A percentile compares a stretch with the other conserved stretches of the same genome.
These are phyloP conservation scores for Aureobasidium sp. DNA, from an alignment of 2,329 filamentous ascomycete species.

Conservation along the genomic window DNA sequence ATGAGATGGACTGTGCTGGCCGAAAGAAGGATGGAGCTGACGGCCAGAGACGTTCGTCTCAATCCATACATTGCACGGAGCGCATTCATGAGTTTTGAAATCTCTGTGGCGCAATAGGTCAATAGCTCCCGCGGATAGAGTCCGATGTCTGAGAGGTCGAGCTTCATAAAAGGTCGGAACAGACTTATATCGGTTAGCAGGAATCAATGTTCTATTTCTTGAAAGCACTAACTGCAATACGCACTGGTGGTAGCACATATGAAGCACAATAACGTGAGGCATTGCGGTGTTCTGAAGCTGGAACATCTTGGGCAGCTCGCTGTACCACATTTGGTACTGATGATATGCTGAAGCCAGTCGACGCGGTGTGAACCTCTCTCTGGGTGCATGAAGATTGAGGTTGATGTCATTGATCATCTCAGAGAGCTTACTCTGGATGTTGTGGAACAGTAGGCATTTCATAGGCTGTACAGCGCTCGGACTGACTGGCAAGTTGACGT, in stretches of 20 bases:
- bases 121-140: slow-evolving; percentile 61
- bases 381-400: slow-evolving; percentile 65
- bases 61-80: slow-evolving; percentile 40
- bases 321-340: slow-evolving; percentile 68
- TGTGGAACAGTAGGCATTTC: slow-evolving; percentile 39
- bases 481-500: slow-evolving; percentile 36
- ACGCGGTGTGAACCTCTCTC: slow-evolving; percentile 56
- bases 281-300: slow-evolving; percentile 62
- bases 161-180: slow-evolving; percentile 66
- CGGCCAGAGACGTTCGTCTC: slow-evolving; percentile 33
- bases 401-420: slow-evolving; percentile 67
- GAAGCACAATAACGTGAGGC: slow-evolving; percentile 62
- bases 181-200: slow-evolving; percentile 46
- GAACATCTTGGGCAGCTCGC: slow-evolving; percentile 57
- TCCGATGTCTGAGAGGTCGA: slow-evolving; percentile 50
- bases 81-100: slow-evolving; percentile 36
- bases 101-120: slow-evolving; percentile 41
- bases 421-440: slow-evolving; percentile 61
- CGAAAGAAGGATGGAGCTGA: slow-evolving; percentile 37
- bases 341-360: slow-evolving; percentile 59
- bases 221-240: slow-evolving; percentile 62
- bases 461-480: slow-evolving; percentile 62
- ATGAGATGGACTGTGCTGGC: slow-evolving; percentile 40
- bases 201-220: slow-evolving; percentile 45
- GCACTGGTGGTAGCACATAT: slow-evolving; percentile 32